These are phyloP conservation scores for Cryphonectria parasitica DNA, from an alignment of 2,329 filamentous ascomycete genomes.

Conservation along the genomic window DNA sequence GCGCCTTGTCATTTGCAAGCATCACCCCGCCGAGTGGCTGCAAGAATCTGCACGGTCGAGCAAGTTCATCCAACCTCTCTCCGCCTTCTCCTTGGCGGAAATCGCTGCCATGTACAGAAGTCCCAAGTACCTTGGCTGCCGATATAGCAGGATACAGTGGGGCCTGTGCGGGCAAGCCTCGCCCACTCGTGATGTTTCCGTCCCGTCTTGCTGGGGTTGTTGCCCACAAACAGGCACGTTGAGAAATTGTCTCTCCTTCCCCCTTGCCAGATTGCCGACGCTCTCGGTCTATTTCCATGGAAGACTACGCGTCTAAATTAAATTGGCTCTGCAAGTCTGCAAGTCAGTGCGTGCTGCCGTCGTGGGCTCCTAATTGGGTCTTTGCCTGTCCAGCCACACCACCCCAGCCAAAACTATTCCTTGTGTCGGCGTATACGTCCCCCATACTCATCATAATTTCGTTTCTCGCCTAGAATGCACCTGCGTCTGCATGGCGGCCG, in stretches of 20 bases:
- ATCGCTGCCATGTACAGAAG: not conserved
- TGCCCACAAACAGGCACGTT: not conserved
- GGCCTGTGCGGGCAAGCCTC: not conserved
- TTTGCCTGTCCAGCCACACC: conserved; percentile 22
- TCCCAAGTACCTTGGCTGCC: not conserved
- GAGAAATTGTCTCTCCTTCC: not conserved
- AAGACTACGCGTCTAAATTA: conserved; percentile 6
- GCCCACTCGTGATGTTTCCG: not conserved
- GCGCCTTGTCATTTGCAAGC: conserved; percentile 13
- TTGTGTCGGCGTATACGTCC: conserved; percentile 6
- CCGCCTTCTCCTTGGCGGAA: not conserved
- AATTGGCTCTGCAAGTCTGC: conserved; percentile 7
- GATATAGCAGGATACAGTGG: not conserved
- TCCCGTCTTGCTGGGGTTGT: not conserved
- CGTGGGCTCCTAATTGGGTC: conserved; percentile 10
- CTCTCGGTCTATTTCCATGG: not conserved
- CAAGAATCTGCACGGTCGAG: not conserved
- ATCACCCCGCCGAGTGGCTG: conserved; percentile 4
- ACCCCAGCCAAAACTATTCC: not conserved
- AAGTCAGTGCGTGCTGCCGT: conserved; percentile 20
- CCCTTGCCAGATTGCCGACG: not conserved
- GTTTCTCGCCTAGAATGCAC: conserved; percentile 18
- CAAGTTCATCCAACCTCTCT: not conserved
- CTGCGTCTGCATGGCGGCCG: conserved; percentile 25
- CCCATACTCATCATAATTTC: conserved; percentile 23